Evolutionary conservation across 2,329 filamentous ascomycete genomes (phyloP).

Genomic region (Cytospora leucostoma): DNA sequence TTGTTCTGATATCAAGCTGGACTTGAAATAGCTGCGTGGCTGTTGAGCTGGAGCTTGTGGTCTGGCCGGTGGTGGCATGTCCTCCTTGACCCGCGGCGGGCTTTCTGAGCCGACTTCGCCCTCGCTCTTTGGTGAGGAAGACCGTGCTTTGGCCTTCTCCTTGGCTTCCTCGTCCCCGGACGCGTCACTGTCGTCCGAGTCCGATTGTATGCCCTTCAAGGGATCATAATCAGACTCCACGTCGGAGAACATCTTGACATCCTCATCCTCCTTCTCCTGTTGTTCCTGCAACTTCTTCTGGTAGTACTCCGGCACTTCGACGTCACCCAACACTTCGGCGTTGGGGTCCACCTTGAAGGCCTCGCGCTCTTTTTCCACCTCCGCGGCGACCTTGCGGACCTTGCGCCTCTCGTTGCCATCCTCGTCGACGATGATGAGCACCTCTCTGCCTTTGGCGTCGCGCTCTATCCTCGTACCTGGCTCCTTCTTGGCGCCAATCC

Average conservation of each 20-base stretch:
- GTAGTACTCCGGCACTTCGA: slow-evolving; percentile 65
- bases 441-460: slow-evolving; percentile 62
- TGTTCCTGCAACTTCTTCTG: slow-evolving; percentile 49
- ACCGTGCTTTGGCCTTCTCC: slow-evolving; percentile 23
- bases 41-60: slow-evolving; percentile 38
- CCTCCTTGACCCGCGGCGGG: slow-evolving; percentile 32
- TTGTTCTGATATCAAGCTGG: slow-evolving; percentile 57
- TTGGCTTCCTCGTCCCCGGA: slow-evolving; percentile 34
- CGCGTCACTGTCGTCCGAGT: slow-evolving; percentile 45
- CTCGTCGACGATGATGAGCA: slow-evolving; percentile 66
- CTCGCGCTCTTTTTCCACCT: slow-evolving; percentile 41
- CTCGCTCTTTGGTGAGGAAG: slow-evolving; percentile 23
- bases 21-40: slow-evolving; percentile 64
- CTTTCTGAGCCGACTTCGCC: slow-evolving; percentile 31
- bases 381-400: slow-evolving; percentile 54
- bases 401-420: slow-evolving; percentile 68
- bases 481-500: slow-evolving; percentile 58
- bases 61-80: slow-evolving; percentile 51
- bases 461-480: slow-evolving; percentile 60
- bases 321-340: slow-evolving; percentile 58
- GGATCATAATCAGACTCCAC: slow-evolving; percentile 69
- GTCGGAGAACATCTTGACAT: slow-evolving; percentile 67
- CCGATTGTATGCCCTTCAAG: slow-evolving; percentile 59
- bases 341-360: slow-evolving; percentile 55
- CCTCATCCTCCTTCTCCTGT: slow-evolving; percentile 51